Evolutionary conservation across 2,329 filamentous ascomycete genomes (phyloP), one percentile per base, ranked within the genome.

Genomic region (Fusarium duplospermum): DNA sequence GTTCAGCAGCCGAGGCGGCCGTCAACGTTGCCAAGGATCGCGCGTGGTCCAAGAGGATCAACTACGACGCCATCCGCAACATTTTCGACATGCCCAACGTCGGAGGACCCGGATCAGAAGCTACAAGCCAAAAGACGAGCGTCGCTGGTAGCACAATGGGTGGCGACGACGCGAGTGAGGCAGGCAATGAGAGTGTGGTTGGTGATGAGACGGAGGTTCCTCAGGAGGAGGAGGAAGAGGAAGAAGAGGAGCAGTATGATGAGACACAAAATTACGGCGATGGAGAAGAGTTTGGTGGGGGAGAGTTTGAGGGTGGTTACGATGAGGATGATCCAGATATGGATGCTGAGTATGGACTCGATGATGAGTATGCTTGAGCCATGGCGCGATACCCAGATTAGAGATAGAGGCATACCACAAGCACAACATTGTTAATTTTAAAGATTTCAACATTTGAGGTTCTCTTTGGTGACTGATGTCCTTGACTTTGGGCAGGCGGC

Each of bases 31-130:
- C 93, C 80, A 92, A 93, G 81, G 89, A 90, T 65, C 87, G 92
- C 54, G 89, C 89, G 0, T 93, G 91, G 82, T 93, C 91, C 71
- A 93, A 91, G 82, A 92, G 93, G 78, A 93, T 95, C 79, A 94
- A 94, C 76, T 94, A 94, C 81, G 88, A 89, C 63, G 89, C 88
- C 40, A 88, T 92, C 71, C 84, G 86, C 52, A 87, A 85, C 67
- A 86, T 92, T 27, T 91, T 92, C 70, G 86, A 88, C 75, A 81
- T 83, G 74, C 81, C 82, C 24, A 83, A 84, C 71, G 80, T 80
- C 36, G 81, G 79, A 2, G 86, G 86, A 0, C 84, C 87, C 0
- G 88, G 88, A 0, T 89, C 87, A 27, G 86, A 85, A 14, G 85
- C 85, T 0, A 88, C 85, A 40, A 89, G 87, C 66, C 83, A 84